Conservation (phyloP, 352 stramenopile genomes). For the Phytophthora europaea region DNA sequence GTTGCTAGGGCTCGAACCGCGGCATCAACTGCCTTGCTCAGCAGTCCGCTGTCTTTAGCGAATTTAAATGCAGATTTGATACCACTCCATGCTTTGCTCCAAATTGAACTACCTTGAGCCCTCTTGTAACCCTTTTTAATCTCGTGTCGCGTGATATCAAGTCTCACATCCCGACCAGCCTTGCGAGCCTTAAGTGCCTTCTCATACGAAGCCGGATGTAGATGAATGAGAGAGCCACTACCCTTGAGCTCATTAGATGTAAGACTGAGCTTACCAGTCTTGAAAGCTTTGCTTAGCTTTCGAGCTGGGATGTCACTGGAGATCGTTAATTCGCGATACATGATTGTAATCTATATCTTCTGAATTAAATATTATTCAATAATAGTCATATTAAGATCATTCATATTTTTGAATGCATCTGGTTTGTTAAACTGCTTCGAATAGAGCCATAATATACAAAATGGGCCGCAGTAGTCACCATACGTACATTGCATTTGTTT, state of each 20-base stretch:
- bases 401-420: neutral
- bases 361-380: no score
- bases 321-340: no score
- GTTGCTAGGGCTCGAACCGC: neutral
- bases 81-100: neutral
- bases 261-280: neutral
- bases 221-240: neutral
- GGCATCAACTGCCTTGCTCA: neutral
- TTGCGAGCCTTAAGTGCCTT: neutral
- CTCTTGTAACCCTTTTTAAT: neutral
- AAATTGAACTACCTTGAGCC: no score
- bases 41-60: neutral
- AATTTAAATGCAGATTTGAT: conserved; percentile 15
- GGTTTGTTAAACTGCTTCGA: neutral
- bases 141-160: no score
- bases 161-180: neutral
- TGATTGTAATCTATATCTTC: no score
- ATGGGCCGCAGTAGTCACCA: conserved; percentile 10
- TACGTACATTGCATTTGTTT: conserved; percentile 12
- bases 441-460: conserved; percentile 13
- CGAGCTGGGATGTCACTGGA: no score
- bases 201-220: neutral
- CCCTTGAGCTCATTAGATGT: neutral
- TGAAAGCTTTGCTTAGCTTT: neutral
- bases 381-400: no score